These are phyloP conservation scores for Styphnolobium japonicum DNA, from an alignment of 306 rosid species.

Conservation along the genomic window DNA sequence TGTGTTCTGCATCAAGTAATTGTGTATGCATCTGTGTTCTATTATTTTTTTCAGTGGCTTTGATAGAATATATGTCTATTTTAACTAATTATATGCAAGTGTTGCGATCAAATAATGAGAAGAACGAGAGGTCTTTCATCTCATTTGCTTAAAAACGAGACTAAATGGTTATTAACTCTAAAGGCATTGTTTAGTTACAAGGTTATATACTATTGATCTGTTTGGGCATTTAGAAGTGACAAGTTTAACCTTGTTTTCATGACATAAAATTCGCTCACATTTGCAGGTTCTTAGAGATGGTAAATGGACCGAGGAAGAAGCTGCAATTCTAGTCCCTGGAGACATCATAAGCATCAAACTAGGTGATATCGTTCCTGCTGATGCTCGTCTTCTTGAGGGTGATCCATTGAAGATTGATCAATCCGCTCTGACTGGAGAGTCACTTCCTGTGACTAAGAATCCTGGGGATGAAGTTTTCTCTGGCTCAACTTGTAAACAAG, in stretches of 20 bases:
- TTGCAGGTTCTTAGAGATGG: slow-evolving; percentile 93
- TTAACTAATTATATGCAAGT: neutral
- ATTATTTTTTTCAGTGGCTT: neutral
- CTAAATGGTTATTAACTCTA: neutral
- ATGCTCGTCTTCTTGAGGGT: slow-evolving; percentile 99
- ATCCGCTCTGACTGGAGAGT: slow-evolving; percentile 97
- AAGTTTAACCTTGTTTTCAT: neutral
- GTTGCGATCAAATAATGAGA: neutral
- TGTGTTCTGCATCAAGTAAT: neutral
- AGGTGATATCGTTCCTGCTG: slow-evolving; percentile 96
- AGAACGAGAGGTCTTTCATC: neutral
- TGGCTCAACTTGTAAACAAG: slow-evolving; percentile 98
- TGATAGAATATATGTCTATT: neutral
- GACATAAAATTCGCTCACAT: neutral
- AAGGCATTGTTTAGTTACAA: neutral
- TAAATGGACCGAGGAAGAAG: slow-evolving; percentile 87
- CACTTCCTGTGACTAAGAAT: slow-evolving; percentile 85
- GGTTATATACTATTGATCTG: neutral
- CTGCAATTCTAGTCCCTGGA: slow-evolving; percentile 93
- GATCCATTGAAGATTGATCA: slow-evolving; percentile 93
- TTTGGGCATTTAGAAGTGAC: neutral
- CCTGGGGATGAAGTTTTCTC: slow-evolving; percentile 99
- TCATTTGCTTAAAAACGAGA: neutral
- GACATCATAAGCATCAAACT: slow-evolving; percentile 90
- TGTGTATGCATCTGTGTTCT: neutral